Base-by-base conservation (phyloP, 495 filamentous ascomycete species). In the Schizothecium vesticola region DNA sequence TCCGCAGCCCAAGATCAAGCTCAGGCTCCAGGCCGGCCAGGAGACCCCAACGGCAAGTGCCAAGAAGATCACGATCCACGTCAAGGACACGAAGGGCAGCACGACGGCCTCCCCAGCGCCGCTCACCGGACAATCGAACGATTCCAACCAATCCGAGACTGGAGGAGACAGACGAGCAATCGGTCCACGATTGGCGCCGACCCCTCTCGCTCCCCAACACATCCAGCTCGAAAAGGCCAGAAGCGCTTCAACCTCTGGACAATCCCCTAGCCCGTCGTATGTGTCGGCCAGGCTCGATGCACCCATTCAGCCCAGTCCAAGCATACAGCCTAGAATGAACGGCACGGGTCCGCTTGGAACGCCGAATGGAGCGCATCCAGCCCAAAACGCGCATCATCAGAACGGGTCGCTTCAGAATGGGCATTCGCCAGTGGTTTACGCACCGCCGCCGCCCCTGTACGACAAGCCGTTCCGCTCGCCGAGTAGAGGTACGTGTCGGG, bases 1-100 rank as follows among this genome's bases (percentile, higher is more conserved):
- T 8, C 77, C 85, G 31, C 88, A 90, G 69, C 87, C 89, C 31
- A 92, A 91, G 75, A 88, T 96, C 69, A 94, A 91, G 71, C 81
- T 95, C 36, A 92, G 92, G 76, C 80, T 93, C 71, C 78, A 76
- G 1, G 69, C 75, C 6, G 76, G 74, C 21, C 68, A 73, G 59
- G 80, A 83, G 23, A 74, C 75, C 3, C 75, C 81, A 7, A 64
- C 68, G 13, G 63, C 69, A 26, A 75, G 76, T 62, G 69, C 81
- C 24, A 83, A 82, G 72, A 86, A 83, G 70, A 86, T 86, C 69
- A 86, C 83, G 25, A 83, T 87, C 58, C 83, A 86, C 58, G 80
- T 87, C 61, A 81, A 79, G 51, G 84, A 81, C 63, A 79, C 76
- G 12, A 84, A 84, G 51, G 78, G 75, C 2, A 85, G 81, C 70